Evolutionary conservation across 2,329 filamentous ascomycete genomes (phyloP).

Genomic region (Beauveria sp.): DNA sequence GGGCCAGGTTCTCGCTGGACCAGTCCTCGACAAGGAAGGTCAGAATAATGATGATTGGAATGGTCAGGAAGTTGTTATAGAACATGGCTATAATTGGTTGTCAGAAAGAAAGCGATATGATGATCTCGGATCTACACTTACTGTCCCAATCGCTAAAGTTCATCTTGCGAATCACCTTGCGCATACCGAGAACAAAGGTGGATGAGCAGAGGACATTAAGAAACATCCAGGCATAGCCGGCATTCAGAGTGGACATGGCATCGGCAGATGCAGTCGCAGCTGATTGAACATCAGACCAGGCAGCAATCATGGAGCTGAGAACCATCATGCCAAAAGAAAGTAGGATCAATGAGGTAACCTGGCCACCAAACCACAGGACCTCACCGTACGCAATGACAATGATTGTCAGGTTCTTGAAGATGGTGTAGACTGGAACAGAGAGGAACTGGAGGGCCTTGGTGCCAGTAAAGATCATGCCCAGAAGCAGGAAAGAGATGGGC

Average conservation of each 20-base stretch:
- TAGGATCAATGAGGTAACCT: constrained; percentile 72
- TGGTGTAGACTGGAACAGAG: constrained; percentile 90
- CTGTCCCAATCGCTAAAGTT: constrained; percentile 98
- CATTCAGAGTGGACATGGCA: constrained; percentile 76
- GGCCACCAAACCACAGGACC: constrained; percentile 89
- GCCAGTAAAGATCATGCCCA: constrained; percentile 94
- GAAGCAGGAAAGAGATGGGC: constrained; percentile 80
- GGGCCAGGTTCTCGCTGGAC: constrained; percentile 67
- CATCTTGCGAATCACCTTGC: constrained; percentile 93
- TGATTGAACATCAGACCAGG: constrained; percentile 90
- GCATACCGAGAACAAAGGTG: constrained; percentile 77
- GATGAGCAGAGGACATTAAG: constrained; percentile 88
- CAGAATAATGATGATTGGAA: constrained; percentile 72
- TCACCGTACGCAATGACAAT: constrained; percentile 93
- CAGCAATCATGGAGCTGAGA: constrained; percentile 78
- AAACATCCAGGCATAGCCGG: constrained; percentile 90
- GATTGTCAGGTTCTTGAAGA: constrained; percentile 96
- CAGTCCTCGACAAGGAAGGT: constrained; percentile 80
- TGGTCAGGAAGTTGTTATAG: constrained; percentile 93
- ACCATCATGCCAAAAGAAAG: constrained; percentile 93
- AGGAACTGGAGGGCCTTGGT: constrained; percentile 87
- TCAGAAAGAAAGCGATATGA: constrained; percentile 19
- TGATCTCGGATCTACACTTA: constrained; percentile 42
- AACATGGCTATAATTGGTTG: constrained; percentile 65
- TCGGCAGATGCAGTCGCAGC: constrained; percentile 57